phyloP scores from a whole-genome alignment of 2,329 filamentous ascomycete species.

The Ilyonectria sp. region DNA sequence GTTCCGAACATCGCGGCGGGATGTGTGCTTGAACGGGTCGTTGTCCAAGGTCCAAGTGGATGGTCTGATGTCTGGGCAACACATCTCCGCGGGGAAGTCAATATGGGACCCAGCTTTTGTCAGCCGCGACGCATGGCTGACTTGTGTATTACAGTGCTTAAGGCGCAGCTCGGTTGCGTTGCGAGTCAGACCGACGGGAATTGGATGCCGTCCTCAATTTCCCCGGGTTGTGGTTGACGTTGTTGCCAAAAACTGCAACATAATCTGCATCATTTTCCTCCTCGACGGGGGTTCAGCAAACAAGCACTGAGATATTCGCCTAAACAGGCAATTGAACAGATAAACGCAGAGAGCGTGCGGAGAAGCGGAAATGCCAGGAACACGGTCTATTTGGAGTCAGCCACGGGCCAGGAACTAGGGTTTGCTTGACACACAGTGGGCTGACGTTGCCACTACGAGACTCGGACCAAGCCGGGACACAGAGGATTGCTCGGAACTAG shows the following conservation, averaged over 20 bases:
- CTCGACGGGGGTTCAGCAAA: background rate
- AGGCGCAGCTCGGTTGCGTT: background rate
- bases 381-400: constrained; percentile 26
- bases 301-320: background rate
- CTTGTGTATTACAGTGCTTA: background rate
- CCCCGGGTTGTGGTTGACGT: background rate
- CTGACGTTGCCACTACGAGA: constrained; percentile 37
- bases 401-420: constrained; percentile 32
- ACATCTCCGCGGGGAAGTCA: constrained; percentile 46
- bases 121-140: background rate
- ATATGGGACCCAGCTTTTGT: constrained; percentile 1
- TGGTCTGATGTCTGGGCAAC: constrained; percentile 44
- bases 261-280: background rate
- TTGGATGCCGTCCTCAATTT: background rate
- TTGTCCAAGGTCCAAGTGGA: constrained; percentile 29
- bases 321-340: background rate
- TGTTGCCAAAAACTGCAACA: background rate
- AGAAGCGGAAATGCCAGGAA: constrained; percentile 46
- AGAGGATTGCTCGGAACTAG: constrained; percentile 41
- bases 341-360: constrained; percentile 29
- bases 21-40: constrained; percentile 38
- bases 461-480: constrained; percentile 45
- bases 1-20: constrained; percentile 19
- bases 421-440: constrained; percentile 47
- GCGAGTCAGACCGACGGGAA: background rate